Conservation (phyloP, 2,329 filamentous ascomycete species). For the Colletotrichum incanum region DNA sequence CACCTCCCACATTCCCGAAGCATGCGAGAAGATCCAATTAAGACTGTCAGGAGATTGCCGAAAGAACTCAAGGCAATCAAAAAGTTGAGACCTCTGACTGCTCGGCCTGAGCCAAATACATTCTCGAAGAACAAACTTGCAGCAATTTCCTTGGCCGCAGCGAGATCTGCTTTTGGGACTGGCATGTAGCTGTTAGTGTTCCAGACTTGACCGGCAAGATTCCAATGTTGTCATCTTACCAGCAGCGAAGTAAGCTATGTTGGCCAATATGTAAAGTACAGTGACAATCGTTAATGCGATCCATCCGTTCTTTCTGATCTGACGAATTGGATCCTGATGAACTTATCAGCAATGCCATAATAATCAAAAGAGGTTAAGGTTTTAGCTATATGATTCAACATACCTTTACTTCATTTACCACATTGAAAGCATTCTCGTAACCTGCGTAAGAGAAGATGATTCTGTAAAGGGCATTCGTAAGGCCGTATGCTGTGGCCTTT, state of each 20-base stretch:
- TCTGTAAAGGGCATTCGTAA: not conserved
- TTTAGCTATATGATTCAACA: not conserved
- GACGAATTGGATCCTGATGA: not conserved
- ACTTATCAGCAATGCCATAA: not conserved
- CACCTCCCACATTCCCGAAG: constrained; percentile 70
- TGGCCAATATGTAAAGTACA: not conserved
- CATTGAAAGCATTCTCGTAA: not conserved
- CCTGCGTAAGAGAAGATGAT: not conserved
- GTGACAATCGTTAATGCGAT: not conserved
- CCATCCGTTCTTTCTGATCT: not conserved
- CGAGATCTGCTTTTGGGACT: not conserved
- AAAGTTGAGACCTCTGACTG: constrained; percentile 68
- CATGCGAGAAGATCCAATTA: constrained; percentile 69
- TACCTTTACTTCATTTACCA: not conserved
- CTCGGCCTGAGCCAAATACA: constrained; percentile 67
- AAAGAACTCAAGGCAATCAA: constrained; percentile 71
- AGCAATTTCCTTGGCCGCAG: not conserved
- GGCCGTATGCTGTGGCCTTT: not conserved
- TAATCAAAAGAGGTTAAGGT: not conserved
- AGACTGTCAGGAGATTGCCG: constrained; percentile 70
- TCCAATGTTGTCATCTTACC: not conserved
- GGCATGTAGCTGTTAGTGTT: not conserved
- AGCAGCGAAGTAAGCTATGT: not conserved
- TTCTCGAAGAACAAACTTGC: constrained; percentile 47
- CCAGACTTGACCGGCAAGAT: not conserved